Base-by-base conservation (phyloP, 441 rosid species). In the Populus trichocarpa region DNA sequence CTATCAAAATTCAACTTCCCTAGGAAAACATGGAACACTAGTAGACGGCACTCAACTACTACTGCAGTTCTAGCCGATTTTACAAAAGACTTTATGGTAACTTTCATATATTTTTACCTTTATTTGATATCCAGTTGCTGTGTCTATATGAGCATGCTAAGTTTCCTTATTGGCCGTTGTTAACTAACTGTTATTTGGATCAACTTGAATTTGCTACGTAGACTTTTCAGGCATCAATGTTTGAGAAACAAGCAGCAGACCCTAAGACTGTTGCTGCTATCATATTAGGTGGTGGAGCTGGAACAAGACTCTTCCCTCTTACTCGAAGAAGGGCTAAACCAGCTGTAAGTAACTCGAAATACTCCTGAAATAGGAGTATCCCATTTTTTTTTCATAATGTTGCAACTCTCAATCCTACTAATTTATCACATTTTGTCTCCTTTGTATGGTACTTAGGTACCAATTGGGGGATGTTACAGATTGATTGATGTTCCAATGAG, bases 231-330 rank as follows among this genome's bases (percentile, higher is more conserved):
- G 84, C 83, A 30, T 84, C 84, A 25, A 69, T 83, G 64, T 77
- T 83, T 64, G 72, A 73, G 70, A 84, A 80, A 80, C 84, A 81
- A 42, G 86, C 81, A 81, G 96, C 92, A 57, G 91, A 92, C 70
- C 98, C 98, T 11, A 94, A 91, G 84, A 90, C 84, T 74, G 89
- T 92, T n/a, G 94, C 94, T 13, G 86, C 96, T 71, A 90, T 94
- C 84, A 90, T 94, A 83, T 81, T 94, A 78, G 95, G 98, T 23
- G 96, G 97, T 12, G 97, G 98, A 80, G 98, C 97, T 26, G 98
- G 96, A 73, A 89, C 96, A 67, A 90, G 96, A 26, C 87, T 94
- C 35, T 90, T 89, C 77, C 98, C 98, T 67, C 91, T 94, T 38
- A 94, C 98, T 30, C 80, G 86, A 77, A 84, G 79, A 75, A 88